Evolutionary conservation across 2,329 filamentous ascomycete genomes (phyloP).

Genomic region (Penicillium sp.): DNA sequence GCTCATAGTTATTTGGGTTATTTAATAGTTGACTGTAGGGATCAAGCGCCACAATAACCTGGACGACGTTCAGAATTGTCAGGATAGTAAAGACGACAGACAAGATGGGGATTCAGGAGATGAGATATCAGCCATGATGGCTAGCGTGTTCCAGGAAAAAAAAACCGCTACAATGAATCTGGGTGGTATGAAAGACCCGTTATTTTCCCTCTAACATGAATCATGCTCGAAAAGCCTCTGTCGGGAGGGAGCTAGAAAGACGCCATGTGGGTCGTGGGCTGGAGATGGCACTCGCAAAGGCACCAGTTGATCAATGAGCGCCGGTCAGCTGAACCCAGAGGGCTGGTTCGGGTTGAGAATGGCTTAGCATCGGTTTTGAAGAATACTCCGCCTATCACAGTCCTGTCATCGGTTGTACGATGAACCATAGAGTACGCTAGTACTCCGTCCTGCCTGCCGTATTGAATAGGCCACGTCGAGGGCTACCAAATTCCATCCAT

Average conservation of each 20-base stretch:
- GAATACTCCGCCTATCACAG: not conserved
- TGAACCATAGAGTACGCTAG: not conserved
- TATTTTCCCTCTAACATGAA: not conserved
- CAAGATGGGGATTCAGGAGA: not conserved
- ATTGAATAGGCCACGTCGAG: not conserved
- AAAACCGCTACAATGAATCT: too few species aligned
- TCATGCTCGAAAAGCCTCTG: not conserved
- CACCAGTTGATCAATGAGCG: not conserved
- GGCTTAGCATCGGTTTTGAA: not conserved
- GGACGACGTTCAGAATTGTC: not conserved
- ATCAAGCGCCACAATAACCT: not conserved
- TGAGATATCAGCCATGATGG: not conserved
- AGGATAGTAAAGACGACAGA: not conserved
- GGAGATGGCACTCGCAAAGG: not conserved
- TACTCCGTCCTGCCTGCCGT: not conserved
- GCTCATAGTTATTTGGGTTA: constrained; percentile 7
- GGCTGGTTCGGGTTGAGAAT: not conserved
- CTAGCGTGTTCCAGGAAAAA: not conserved
- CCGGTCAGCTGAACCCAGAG: not conserved
- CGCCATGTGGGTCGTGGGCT: not conserved
- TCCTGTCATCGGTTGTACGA: not conserved
- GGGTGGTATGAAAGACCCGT: not conserved
- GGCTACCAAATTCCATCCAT: not conserved
- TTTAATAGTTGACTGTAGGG: not conserved
- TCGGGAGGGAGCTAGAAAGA: not conserved